A percentile compares a stretch with the other conserved stretches of the same genome.
These are phyloP conservation scores for Rhizophagus clarus DNA, from an alignment of 192 early-diverging fungal species.

Conservation along the genomic window DNA sequence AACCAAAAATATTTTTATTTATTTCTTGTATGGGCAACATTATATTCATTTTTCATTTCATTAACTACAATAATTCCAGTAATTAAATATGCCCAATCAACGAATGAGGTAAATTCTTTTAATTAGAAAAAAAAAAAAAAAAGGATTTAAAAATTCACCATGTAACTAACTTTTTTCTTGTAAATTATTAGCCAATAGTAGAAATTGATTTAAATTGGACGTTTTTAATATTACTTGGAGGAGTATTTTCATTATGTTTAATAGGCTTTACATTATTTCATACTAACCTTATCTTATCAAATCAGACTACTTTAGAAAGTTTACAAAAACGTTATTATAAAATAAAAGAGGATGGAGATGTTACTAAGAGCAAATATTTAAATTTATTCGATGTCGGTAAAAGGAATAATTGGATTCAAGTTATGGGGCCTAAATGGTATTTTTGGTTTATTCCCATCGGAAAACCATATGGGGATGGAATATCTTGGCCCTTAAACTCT, in stretches of 20 bases:
- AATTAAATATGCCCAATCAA: slow-evolving; percentile 23
- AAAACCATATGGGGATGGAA: slow-evolving; percentile 39
- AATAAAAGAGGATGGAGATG: slow-evolving; percentile 35
- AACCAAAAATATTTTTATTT: slow-evolving; percentile 48
- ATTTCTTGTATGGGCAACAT: slow-evolving; percentile 40
- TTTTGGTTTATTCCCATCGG: slow-evolving; percentile 57
- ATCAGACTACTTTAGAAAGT: slow-evolving; percentile 47
- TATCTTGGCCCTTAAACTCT: slow-evolving; percentile 27
- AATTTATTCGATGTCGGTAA: slow-evolving; percentile 47
- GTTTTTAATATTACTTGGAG: slow-evolving; percentile 40
- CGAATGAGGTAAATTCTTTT: slow-evolving; percentile 8
- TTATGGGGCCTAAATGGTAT: slow-evolving; percentile 54
- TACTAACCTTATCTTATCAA: slow-evolving; percentile 37
- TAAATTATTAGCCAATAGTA: slow-evolving; percentile 30
- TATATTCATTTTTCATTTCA: slow-evolving; percentile 40
- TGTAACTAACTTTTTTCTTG: not conserved
- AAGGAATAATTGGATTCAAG: slow-evolving; percentile 58
- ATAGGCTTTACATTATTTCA: slow-evolving; percentile 43
- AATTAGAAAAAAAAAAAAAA: not conserved
- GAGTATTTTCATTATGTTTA: slow-evolving; percentile 43
- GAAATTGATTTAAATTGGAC: slow-evolving; percentile 45
- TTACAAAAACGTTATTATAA: slow-evolving; percentile 42
- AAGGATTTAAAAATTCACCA: not conserved
- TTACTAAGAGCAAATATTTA: slow-evolving; percentile 41
- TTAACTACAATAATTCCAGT: slow-evolving; percentile 39